These are phyloP conservation scores for Paecilomyces dactylethromorphus DNA, from an alignment of 2,329 filamentous ascomycete species.

Conservation along the genomic window DNA sequence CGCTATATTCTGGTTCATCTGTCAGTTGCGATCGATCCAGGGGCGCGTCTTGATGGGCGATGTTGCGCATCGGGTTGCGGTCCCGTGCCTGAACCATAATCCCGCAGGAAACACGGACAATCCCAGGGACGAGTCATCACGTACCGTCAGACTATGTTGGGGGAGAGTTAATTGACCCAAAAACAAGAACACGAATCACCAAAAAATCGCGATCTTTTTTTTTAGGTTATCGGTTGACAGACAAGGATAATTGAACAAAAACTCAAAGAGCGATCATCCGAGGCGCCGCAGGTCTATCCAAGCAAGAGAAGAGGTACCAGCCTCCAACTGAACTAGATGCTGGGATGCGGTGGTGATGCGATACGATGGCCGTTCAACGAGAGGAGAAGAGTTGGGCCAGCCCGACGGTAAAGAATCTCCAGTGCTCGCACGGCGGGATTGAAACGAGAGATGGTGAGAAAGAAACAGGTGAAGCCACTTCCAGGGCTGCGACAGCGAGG, in stretches of 20 bases:
- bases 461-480: constrained; percentile 1
- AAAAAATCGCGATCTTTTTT: not conserved
- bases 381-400: constrained; percentile 30
- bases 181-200: not conserved
- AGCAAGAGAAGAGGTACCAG: constrained; percentile 27
- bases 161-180: constrained; percentile 4
- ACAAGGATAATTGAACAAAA: constrained; percentile 1
- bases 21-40: constrained; percentile 12
- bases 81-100: not conserved
- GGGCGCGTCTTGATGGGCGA: not conserved
- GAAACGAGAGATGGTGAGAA: constrained; percentile 4
- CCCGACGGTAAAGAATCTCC: constrained; percentile 13
- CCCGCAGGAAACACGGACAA: not conserved
- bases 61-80: not conserved
- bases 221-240: not conserved
- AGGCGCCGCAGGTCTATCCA: constrained; percentile 14
- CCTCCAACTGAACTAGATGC: constrained; percentile 21
- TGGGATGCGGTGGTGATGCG: constrained; percentile 3
- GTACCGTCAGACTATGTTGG: too few species aligned
- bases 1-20: constrained; percentile 5
- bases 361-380: constrained; percentile 3
- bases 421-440: constrained; percentile 28
- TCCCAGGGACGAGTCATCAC: too few species aligned
- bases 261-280: constrained; percentile 9
- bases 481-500: not conserved